Evolutionary conservation across 2,329 filamentous ascomycete species (phyloP).

Genomic region (Colletotrichum tropicicola): DNA sequence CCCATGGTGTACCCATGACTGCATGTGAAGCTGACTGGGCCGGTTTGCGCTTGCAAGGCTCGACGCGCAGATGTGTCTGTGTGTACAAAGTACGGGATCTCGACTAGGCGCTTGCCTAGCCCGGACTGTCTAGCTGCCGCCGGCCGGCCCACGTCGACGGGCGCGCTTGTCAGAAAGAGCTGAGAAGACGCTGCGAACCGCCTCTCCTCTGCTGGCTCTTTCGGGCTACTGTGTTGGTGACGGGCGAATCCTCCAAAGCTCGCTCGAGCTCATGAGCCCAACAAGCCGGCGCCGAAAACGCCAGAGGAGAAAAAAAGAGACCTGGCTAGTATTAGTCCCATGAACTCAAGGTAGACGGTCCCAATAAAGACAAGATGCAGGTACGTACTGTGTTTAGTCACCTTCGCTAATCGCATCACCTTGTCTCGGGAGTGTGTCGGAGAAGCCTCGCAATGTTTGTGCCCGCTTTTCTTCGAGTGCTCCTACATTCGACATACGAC

Average conservation of each 20-base stretch:
- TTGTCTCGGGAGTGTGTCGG: constrained; percentile 25
- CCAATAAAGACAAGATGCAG: neutral
- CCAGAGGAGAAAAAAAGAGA: neutral
- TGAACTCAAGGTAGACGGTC: neutral
- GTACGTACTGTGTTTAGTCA: constrained; percentile 26
- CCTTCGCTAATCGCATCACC: constrained; percentile 24
- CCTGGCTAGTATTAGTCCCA: neutral
- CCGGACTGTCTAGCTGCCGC: constrained; percentile 10
- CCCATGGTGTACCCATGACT: constrained; percentile 10
- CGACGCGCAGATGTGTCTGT: neutral
- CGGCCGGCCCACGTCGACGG: constrained; percentile 8
- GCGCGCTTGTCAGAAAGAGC: neutral
- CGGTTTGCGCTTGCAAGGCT: constrained; percentile 18
- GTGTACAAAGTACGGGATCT: neutral
- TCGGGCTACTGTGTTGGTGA: neutral
- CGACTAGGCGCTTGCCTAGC: constrained; percentile 17
- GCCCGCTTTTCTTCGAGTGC: constrained; percentile 24
- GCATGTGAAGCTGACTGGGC: constrained; percentile 19
- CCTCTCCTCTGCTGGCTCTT: neutral
- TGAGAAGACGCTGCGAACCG: neutral
- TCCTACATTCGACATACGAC: constrained; percentile 18
- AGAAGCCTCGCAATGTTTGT: constrained; percentile 23
- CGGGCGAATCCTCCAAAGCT: neutral
- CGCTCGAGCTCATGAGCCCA: neutral
- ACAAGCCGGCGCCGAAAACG: neutral